Conservation (phyloP, 768 basidiomycete genomes). For the Suillus brevipes region DNA sequence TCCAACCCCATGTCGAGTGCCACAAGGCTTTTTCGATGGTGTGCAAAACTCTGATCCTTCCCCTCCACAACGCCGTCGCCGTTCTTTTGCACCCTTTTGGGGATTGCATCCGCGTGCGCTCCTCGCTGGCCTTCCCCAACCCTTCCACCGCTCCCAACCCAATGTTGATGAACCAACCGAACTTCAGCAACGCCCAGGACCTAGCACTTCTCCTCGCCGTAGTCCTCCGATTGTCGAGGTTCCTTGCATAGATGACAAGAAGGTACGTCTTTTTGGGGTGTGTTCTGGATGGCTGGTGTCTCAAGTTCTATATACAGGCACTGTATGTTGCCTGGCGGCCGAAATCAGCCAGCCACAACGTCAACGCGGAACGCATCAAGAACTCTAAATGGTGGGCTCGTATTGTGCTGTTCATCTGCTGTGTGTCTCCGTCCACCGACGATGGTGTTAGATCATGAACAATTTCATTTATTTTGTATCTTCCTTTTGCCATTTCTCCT, state of each 20-base stretch:
- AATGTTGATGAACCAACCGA: not conserved
- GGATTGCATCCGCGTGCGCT: not conserved
- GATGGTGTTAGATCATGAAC: no score
- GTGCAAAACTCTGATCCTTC: not conserved
- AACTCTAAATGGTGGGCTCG: not conserved
- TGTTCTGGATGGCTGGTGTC: not conserved
- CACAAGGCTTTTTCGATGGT: no score
- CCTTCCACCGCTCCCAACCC: not conserved
- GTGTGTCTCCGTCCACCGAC: not conserved
- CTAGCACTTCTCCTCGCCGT: not conserved
- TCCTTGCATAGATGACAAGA: not conserved
- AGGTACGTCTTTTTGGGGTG: not conserved
- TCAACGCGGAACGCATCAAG: not conserved
- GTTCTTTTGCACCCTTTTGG: not conserved
- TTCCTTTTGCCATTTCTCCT: no score
- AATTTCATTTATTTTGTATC: no score
- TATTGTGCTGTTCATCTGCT: not conserved
- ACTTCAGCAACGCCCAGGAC: no score
- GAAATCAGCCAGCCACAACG: not conserved
- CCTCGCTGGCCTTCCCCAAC: not conserved
- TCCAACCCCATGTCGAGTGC: not conserved
- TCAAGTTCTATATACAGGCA: not conserved
- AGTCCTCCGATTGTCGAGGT: not conserved
- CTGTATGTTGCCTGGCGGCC: not conserved
- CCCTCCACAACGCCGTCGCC: not conserved